A percentile compares a stretch with the other conserved stretches of the same genome.
Conservation (phyloP, 768 basidiomycete genomes). For the Astraeus odoratus region DNA sequence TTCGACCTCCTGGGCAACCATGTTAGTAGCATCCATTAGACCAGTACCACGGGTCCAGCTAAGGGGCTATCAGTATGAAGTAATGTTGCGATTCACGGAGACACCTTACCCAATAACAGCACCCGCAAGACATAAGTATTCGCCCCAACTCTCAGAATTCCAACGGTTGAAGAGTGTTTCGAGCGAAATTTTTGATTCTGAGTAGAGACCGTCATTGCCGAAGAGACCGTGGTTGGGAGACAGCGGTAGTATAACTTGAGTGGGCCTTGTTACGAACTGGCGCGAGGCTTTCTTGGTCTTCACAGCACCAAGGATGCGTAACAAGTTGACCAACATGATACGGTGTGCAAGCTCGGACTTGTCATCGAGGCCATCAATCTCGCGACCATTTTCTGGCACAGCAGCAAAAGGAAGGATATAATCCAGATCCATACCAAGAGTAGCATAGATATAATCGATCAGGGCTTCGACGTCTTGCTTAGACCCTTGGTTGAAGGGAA, state of each 20-base stretch:
- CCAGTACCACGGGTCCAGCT: constrained; percentile 99
- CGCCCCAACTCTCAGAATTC: constrained; percentile 98
- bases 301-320: constrained; percentile 93
- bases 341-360: constrained; percentile 96
- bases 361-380: constrained; percentile 96
- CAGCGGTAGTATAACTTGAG: constrained; percentile 94
- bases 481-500: constrained; percentile 98
- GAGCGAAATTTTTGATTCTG: constrained; percentile 96
- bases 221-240: constrained; percentile 98
- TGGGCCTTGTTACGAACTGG: constrained; percentile 94
- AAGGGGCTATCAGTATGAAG: constrained; percentile 8
- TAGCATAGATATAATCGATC: constrained; percentile 96
- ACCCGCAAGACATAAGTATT: constrained; percentile 95
- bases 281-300: constrained; percentile 98
- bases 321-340: constrained; percentile 96
- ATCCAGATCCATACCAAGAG: constrained; percentile 92
- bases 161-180: constrained; percentile 98
- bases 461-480: constrained; percentile 98
- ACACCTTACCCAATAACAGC: constrained; percentile 88
- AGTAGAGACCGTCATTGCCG: constrained; percentile 96
- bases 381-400: constrained; percentile 96
- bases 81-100: constrained; percentile 4
- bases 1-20: constrained; percentile 91
- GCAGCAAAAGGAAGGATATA: constrained; percentile 99
- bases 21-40: constrained; percentile 92